phyloP scores from a whole-genome alignment of 768 basidiomycete genomes.

The Phaffia tasmanica region DNA sequence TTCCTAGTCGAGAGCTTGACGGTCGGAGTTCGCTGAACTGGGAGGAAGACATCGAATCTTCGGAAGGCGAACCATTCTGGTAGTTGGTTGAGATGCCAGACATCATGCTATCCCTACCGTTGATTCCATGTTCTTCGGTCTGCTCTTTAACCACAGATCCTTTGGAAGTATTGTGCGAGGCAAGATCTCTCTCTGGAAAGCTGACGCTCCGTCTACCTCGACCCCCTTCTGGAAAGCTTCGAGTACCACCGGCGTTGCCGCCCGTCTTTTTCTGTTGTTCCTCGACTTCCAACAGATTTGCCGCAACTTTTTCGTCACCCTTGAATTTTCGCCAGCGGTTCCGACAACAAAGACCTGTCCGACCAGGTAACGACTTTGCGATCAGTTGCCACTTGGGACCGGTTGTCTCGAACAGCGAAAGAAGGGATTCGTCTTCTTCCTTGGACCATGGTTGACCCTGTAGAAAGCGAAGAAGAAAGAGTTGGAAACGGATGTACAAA shows the following conservation, averaged over 20 bases:
- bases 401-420: constrained; percentile 12
- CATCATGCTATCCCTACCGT: constrained; percentile 2
- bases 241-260: constrained; percentile 25
- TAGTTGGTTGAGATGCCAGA: not conserved
- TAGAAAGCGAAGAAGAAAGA: not conserved
- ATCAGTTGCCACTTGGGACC: constrained; percentile 25
- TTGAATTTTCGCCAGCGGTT: constrained; percentile 27
- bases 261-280: constrained; percentile 22
- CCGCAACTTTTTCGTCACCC: constrained; percentile 20
- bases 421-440: constrained; percentile 22
- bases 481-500: not conserved
- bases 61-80: not conserved
- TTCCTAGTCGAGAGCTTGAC: not conserved
- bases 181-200: not conserved
- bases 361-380: constrained; percentile 25
- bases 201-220: constrained; percentile 17
- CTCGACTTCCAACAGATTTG: constrained; percentile 6
- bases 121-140: constrained; percentile 8
- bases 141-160: not conserved
- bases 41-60: not conserved
- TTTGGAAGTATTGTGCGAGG: constrained; percentile 5
- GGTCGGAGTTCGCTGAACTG: constrained; percentile 1
- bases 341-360: constrained; percentile 25
- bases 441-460: constrained; percentile 20
- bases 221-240: constrained; percentile 16